Evolutionary conservation across 768 basidiomycete genomes (phyloP).

Genomic region (Mycena rosella): DNA sequence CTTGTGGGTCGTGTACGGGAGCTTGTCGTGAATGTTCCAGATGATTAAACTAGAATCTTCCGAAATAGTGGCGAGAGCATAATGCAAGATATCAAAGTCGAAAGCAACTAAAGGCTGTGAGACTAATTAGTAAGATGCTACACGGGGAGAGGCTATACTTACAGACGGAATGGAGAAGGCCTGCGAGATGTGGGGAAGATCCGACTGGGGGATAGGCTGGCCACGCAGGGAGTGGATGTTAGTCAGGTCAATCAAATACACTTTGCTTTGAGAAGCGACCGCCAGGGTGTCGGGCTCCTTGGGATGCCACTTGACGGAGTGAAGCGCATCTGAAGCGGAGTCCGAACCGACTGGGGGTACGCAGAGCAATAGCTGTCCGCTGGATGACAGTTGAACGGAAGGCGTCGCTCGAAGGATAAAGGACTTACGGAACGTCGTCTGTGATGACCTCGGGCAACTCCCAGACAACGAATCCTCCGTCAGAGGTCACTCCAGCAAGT

Average conservation of each 20-base stretch:
- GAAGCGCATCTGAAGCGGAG: constrained; percentile 70
- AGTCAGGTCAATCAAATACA: constrained; percentile 82
- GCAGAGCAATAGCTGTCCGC: constrained; percentile 77
- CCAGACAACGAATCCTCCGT: constrained; percentile 93
- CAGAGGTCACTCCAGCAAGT: constrained; percentile 87
- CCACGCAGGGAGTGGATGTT: constrained; percentile 72
- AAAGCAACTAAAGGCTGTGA: constrained; percentile 82
- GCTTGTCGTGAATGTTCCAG: constrained; percentile 85
- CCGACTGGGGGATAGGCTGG: constrained; percentile 76
- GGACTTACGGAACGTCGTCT: constrained; percentile 88
- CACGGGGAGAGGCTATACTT: constrained; percentile 49
- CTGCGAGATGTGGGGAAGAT: constrained; percentile 76
- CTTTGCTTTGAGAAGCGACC: constrained; percentile 82
- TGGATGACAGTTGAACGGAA: constrained; percentile 43
- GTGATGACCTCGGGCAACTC: constrained; percentile 86
- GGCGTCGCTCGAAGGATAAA: constrained; percentile 7
- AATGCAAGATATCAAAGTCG: constrained; percentile 85
- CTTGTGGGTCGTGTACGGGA: constrained; percentile 81
- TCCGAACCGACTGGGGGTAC: constrained; percentile 64
- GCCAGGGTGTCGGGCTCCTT: constrained; percentile 84
- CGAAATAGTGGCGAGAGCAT: constrained; percentile 84
- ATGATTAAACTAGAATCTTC: constrained; percentile 85
- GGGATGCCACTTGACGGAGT: constrained; percentile 91
- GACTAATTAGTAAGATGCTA: constrained; percentile 16
- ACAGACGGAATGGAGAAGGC: constrained; percentile 80